phyloP scores from a whole-genome alignment of 2,329 filamentous ascomycete species.

The Phyllosticta paracitricarpa region DNA sequence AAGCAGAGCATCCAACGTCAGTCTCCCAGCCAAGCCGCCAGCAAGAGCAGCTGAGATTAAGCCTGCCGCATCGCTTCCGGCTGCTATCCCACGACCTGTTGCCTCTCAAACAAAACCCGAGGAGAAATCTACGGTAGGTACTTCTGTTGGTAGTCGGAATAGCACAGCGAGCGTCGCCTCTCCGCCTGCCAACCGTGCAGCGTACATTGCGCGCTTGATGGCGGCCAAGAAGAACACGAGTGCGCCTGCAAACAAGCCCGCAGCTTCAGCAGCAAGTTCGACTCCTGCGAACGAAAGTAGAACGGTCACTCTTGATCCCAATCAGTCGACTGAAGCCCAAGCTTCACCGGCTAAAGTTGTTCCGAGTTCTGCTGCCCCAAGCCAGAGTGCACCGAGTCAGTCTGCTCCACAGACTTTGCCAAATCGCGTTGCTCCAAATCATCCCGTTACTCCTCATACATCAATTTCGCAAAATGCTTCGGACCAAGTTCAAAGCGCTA shows the following conservation, averaged over 20 bases:
- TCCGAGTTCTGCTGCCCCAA: background rate
- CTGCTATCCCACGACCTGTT: background rate
- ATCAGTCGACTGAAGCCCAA: background rate
- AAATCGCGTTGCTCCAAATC: background rate
- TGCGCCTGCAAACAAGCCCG: slow-evolving; percentile 12
- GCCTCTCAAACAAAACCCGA: background rate
- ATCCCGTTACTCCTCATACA: background rate
- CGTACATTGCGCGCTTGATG: slow-evolving; percentile 65
- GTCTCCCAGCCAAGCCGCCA: slow-evolving; percentile 18
- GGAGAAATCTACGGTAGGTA: slow-evolving; percentile 4
- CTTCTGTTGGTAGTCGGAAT: background rate
- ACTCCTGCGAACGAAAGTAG: background rate
- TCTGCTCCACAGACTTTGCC: background rate
- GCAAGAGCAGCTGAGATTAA: background rate
- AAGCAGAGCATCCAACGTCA: slow-evolving; percentile 13
- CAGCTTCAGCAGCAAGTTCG: background rate
- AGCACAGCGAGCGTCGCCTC: background rate
- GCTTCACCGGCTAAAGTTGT: background rate
- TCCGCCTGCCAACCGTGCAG: slow-evolving; percentile 54
- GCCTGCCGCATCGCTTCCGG: background rate
- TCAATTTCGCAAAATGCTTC: background rate
- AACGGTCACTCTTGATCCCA: background rate
- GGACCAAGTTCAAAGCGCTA: background rate
- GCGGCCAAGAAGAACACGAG: slow-evolving; percentile 56
- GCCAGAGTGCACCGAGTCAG: background rate